Evolutionary conservation across 345 rosid species (phyloP).

Genomic region (Euphorbia tirucalli): DNA sequence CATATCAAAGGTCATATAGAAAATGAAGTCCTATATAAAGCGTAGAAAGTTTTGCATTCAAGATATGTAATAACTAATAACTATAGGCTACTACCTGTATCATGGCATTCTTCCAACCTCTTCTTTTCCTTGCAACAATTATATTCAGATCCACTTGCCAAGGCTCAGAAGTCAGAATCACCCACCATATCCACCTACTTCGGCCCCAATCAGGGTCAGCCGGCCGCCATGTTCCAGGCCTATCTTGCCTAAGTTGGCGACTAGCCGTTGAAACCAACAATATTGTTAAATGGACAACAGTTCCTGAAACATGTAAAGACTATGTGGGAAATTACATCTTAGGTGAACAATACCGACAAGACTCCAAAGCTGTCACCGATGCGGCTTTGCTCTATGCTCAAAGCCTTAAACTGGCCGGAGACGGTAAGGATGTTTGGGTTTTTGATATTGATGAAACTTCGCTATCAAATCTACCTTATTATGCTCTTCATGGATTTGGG

Average conservation of each 20-base stretch:
- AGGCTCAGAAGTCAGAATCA: constrained; percentile 5
- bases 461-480: constrained; percentile 58
- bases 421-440: constrained; percentile 54
- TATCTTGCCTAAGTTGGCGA: constrained; percentile 61
- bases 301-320: constrained; percentile 46
- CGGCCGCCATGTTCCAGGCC: constrained; percentile 12
- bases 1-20: no score
- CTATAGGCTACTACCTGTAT: neutral
- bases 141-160: constrained; percentile 12
- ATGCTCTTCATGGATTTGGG: constrained; percentile 50
- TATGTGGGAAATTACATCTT: constrained; percentile 54
- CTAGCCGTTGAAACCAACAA: constrained; percentile 61
- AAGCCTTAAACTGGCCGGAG: constrained; percentile 23
- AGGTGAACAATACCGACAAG: constrained; percentile 38
- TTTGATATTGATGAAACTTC: constrained; percentile 66
- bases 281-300: constrained; percentile 39
- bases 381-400: constrained; percentile 28
- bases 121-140: constrained; percentile 15
- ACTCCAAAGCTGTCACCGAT: constrained; percentile 12
- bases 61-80: neutral
- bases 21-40: neutral
- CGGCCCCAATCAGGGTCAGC: constrained; percentile 34
- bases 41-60: no score
- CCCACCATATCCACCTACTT: constrained; percentile 40
- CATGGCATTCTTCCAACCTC: neutral